phyloP scores from a whole-genome alignment of 306 rosid genomes.

The Acmispon strigosus region DNA sequence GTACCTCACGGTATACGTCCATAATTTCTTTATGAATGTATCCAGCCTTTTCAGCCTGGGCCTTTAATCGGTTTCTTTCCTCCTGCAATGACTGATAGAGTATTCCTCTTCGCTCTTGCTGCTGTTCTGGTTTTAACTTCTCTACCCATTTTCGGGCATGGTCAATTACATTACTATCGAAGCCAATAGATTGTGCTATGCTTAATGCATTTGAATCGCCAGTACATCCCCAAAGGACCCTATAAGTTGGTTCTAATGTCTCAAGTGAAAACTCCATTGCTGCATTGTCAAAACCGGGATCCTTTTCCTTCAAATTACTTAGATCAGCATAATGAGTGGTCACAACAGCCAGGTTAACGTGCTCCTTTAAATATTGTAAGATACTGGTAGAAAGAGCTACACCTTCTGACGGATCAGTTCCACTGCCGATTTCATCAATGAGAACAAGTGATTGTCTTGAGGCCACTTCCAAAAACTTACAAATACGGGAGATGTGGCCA shows the following conservation, averaged over 20 bases:
- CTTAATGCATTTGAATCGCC: constrained; percentile 90
- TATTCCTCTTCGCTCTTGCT: constrained; percentile 73
- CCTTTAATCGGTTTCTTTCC: constrained; percentile 70
- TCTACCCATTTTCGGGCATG: constrained; percentile 63
- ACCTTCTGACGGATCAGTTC: constrained; percentile 99
- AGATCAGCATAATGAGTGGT: constrained; percentile 94
- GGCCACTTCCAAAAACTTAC: constrained; percentile 67
- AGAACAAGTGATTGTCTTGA: constrained; percentile 79
- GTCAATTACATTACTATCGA: constrained; percentile 57
- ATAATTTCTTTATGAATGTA: constrained; percentile 55
- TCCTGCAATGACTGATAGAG: constrained; percentile 58
- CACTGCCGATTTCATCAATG: constrained; percentile 90
- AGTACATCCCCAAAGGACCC: constrained; percentile 80
- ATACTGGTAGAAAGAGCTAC: constrained; percentile 92
- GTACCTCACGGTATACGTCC: constrained; percentile 68
- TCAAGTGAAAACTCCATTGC: constrained; percentile 81
- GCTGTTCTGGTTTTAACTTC: constrained; percentile 74
- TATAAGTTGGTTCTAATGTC: constrained; percentile 78
- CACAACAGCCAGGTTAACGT: constrained; percentile 71
- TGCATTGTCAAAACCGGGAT: constrained; percentile 70
- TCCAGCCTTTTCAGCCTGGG: constrained; percentile 59
- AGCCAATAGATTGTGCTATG: constrained; percentile 79
- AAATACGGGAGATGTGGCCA: constrained; percentile 73
- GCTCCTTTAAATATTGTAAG: constrained; percentile 72
- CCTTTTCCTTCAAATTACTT: constrained; percentile 68